phyloP scores from a whole-genome alignment of 495 filamentous ascomycete genomes.

The Trichoderma orchidacearum region DNA sequence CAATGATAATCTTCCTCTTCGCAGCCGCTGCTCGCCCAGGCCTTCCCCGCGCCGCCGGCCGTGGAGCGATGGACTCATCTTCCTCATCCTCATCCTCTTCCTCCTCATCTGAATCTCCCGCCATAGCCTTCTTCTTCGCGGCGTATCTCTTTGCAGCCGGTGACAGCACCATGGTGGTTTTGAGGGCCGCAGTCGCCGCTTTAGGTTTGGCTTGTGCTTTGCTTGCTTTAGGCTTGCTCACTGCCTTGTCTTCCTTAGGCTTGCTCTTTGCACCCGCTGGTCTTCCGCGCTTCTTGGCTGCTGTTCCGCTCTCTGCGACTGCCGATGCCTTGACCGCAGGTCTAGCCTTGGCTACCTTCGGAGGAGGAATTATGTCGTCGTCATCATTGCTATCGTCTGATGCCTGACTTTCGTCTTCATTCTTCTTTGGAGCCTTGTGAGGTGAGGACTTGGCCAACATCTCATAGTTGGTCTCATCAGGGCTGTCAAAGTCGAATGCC shows the following conservation, averaged over 20 bases:
- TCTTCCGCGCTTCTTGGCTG: conserved; percentile 39
- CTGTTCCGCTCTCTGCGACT: conserved; percentile 14
- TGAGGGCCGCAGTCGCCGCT: conserved; percentile 17
- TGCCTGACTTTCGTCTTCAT: conserved; percentile 47
- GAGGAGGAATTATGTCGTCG: conserved; percentile 24
- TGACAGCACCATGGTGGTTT: conserved; percentile 42
- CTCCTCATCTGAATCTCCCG: conserved; percentile 30
- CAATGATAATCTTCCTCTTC: conserved; percentile 24
- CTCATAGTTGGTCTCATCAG: conserved; percentile 77
- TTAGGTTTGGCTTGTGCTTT: conserved; percentile 12
- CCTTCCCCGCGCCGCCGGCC: conserved; percentile 24
- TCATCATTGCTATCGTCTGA: conserved; percentile 44
- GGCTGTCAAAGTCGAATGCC: conserved; percentile 42
- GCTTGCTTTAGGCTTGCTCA: conserved; percentile 22
- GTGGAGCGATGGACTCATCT: conserved; percentile 23
- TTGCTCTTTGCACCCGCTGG: conserved; percentile 34
- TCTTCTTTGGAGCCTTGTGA: conserved; percentile 34
- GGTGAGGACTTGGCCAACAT: conserved; percentile 51
- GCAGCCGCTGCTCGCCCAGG: conserved; percentile 32
- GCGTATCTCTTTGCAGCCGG: conserved; percentile 77
- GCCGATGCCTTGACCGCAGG: conserved; percentile 24
- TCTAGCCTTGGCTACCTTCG: conserved; percentile 18
- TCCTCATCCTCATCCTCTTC: conserved; percentile 20
- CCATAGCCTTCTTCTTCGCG: conserved; percentile 45
- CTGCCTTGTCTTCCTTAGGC: conserved; percentile 13